Conservation (phyloP, 495 filamentous ascomycete species). For the Eremomyces bilateralis region DNA sequence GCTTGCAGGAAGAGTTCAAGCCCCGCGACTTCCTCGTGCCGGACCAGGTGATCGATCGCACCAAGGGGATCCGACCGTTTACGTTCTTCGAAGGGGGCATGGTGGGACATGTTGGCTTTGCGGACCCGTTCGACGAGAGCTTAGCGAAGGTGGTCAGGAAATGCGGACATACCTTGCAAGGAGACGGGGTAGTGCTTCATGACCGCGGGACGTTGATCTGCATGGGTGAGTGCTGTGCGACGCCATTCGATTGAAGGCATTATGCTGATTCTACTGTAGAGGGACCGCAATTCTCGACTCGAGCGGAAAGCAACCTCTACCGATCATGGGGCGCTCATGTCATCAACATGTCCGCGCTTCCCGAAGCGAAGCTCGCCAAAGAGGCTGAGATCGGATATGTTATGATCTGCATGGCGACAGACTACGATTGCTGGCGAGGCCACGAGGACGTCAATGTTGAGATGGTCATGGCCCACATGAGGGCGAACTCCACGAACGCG, state of each 20-base stretch:
- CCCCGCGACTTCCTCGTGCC: constrained; percentile 92
- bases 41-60: constrained; percentile 93
- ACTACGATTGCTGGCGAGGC: constrained; percentile 93
- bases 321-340: constrained; percentile 73
- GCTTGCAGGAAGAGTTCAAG: constrained; percentile 71
- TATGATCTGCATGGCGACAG: constrained; percentile 98
- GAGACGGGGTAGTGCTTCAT: constrained; percentile 60
- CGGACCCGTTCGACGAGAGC: constrained; percentile 72
- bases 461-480: constrained; percentile 97
- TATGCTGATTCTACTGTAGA: constrained; percentile 24
- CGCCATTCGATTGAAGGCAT: not conserved
- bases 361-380: constrained; percentile 84
- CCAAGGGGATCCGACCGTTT: constrained; percentile 65
- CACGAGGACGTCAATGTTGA: constrained; percentile 62
- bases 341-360: constrained; percentile 96
- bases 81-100: constrained; percentile 91
- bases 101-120: constrained; percentile 88
- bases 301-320: constrained; percentile 87
- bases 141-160: constrained; percentile 47
- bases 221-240: constrained; percentile 40
- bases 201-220: constrained; percentile 62
- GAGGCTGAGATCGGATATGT: constrained; percentile 94
- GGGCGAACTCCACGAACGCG: constrained; percentile 71
- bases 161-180: constrained; percentile 56
- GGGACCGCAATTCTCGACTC: constrained; percentile 93